Evolutionary conservation across 495 filamentous ascomycete genomes (phyloP), one percentile per base, ranked within the genome.

Genomic region (Neurospora sp.): DNA sequence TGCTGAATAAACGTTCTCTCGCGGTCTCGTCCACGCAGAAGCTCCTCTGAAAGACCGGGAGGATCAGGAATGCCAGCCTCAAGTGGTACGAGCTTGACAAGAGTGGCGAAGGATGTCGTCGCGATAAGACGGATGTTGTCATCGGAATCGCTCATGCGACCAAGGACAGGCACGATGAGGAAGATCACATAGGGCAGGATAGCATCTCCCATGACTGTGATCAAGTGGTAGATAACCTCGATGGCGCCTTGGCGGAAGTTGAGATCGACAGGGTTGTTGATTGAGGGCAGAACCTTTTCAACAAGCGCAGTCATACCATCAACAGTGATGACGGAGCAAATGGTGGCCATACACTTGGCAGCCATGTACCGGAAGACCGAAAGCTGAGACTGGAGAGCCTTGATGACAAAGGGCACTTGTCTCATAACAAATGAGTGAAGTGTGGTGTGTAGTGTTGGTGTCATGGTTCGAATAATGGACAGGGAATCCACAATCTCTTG

Each of bases 181-280:
- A 99, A 98, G 76, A 99, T 98, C 72, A 99, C 96, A 81, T 98
- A 99, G 9, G 96, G 96, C 22, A 99, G 84, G 72, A 99, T 98
- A 69, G 88, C 87, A 77, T 98, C 96, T 72, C 96, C 96, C 96
- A 99, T 99, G 71, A 98, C 95, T 77, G 96, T 92, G 76, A 98
- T 98, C 42, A 99, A 85, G 78, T 98, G 91, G 77, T 99, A 99
- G 72, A 99, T 90, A 75, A 89, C 92, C 81, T 99, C 96, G 73
- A 98, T 94, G 22, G 93, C 92, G 69, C 96, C 96, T 84, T 98
- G 96, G 27, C 96, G 92, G 80, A 90, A 88, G 73, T 91, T 90
- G 40, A 97, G 86, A 76, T 98, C 94, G 74, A 94, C 77, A 0
- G 92, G 89, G 79, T 97, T 97, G 83, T 86, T 96, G 81, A 97